Evolutionary conservation across 2,329 filamentous ascomycete species (phyloP), one percentile per base, ranked within the genome.

Genomic region (Talaromyces amestolkiae): DNA sequence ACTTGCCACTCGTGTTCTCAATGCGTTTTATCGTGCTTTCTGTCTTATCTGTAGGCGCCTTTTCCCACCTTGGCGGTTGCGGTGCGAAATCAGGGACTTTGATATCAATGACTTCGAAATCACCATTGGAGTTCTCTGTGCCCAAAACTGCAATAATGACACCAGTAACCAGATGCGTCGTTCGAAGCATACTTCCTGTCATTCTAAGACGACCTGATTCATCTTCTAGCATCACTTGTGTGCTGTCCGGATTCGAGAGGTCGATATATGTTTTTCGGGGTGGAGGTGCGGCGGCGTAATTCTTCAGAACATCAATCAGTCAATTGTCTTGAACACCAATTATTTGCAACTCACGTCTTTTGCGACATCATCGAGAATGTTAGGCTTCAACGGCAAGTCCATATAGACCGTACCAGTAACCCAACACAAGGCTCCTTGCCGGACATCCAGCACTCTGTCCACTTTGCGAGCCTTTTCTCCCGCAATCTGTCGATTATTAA

Each of bases 361-460:
- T 47, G 91, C 90, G 49, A 99, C 91, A 72, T 99, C 95, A 66
- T 97, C 93, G 39, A 99, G 81, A 76, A 99, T 94, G 74, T 96
- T 96, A 0, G 96, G 95, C 80, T 99, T 99, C 73, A 97, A 79
- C 2, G 91, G 87, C 92, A 99, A 93, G 69, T 98, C 92, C 90
- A 98, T 96, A 77, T 96, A 99, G 37, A 98, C 88, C 0, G 95
- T 99, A 17, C 96, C 95, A 0, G 89, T 85, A 17, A 99, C 91
- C 93, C 94, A 99, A 80, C 94, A 98, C 41, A 98, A 82, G 80
- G 97, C 89, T 68, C 95, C 95, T 81, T 98, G 95, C 67, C 94
- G 88, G 61, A 99, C 95, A 79, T 99, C 94, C 35, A 99, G 85
- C 66, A 99, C 95, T 70, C 95, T 85, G 37, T 97, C 91, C 17